Base-by-base conservation (phyloP, 1,139 yeast genomes). In the Geotrichum europaeum region DNA sequence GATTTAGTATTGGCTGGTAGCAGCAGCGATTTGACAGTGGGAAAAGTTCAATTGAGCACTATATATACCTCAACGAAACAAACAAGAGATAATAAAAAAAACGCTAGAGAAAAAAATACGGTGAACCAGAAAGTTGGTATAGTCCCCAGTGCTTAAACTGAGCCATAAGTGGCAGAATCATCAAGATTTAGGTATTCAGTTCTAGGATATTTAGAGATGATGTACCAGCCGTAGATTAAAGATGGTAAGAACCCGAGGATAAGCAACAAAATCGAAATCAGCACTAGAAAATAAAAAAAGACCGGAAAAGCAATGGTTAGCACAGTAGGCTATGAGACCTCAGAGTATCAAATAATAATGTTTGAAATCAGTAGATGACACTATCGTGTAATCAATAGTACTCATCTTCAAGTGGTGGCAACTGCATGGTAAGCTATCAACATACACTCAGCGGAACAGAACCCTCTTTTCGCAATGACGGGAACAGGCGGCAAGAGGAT, bases 181-280 rank as follows among this genome's bases (percentile, higher is more conserved):
- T 56, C 56, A 18, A 59, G 47, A 40, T 56, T 40, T 7, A 54
- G 45, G 55, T 61, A 58, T 28, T 62, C 62, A 20, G 25, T 28
- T 49, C 53, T 58, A 10, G 77, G 78, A 62, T 72, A 73, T 64
- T 74, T 72, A 50, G 75, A 69, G 55, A 74, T 71, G 62, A 74
- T 73, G 66, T 74, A 74, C 73, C 74, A 70, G 1, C 77, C 72
- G 63, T 74, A 77, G 59, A 73, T 66, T 24, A 73, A 65, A 6
- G 96, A 96, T 0, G 96, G 96, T 64, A 89, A 72, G 73, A 83
- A 87, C 2, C 96, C 96, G 54, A 89, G 78, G 57, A 86, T 66
- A 72, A 89, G 86, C 58, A 89, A 78, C 47, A 87, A 78, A 57
- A 89, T 76, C 72, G 89, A 89, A 68, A 89, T 84, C 75, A 84